Base-by-base conservation (phyloP, 192 early-diverging fungal species). In the Obelidium mucronatum region DNA sequence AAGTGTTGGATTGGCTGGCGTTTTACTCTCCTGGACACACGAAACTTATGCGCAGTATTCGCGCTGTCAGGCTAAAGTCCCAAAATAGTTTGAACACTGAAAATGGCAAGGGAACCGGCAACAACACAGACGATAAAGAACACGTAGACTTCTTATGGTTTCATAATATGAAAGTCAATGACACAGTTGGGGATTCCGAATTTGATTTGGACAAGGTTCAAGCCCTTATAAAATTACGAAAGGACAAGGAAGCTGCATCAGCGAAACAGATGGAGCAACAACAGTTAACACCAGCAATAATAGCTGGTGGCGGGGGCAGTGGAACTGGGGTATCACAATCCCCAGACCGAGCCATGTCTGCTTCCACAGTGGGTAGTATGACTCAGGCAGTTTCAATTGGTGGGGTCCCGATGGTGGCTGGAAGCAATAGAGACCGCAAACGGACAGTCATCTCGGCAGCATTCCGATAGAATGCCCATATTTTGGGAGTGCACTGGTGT, bases 1-100 rank as follows among this genome's bases (percentile, higher is more conserved):
- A 70, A n/a, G 34, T 59, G 6, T 37, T 78, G 40, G 77, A 78
- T 28, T 78, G 77, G 77, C 55, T 78, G 19, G 40, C 31, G 3
- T 78, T 78, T 40, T 78, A 78, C 42, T 28, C 68, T 6, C 68
- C 63, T 8, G 61, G 34, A 4, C 59, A 72, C 6, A 71, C 77
- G 13, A 60, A 51, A 34, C 2, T 58, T 1, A 39, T 40, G 33
- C 51, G 60, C 28, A 28, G 48, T 3, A 15, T 74, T 5, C 30
- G 70, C 26, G 71, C 63, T 40, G 40, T 33, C 6, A 17, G 17
- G 15, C 2, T 5, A 17, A n/a, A 28, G 1, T 2, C 30, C 0
- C 24, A 52, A 30, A 44, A 26, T 6, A 17, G 17, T 37, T 6
- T 5, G 3, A n/a, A 28, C 2, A 11, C 30, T 0, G 44, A 52